These are phyloP conservation scores for Phialemoniopsis sp. DNA, from an alignment of 2,329 filamentous ascomycete species.

Conservation along the genomic window DNA sequence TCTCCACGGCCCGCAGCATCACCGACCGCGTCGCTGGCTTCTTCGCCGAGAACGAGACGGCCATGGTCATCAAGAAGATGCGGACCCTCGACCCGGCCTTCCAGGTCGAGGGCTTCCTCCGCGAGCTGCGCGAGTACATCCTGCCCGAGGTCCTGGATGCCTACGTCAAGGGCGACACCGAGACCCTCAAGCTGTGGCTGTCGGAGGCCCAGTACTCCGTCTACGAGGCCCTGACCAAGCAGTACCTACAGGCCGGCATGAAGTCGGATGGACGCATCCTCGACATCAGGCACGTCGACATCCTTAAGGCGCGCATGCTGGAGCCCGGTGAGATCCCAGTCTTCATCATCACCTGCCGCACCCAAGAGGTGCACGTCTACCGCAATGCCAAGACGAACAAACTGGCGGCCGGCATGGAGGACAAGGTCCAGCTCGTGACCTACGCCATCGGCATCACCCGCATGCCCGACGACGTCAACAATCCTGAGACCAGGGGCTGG, in stretches of 20 bases:
- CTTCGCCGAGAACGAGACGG: slow-evolving; percentile 98
- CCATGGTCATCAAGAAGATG: slow-evolving; percentile 97
- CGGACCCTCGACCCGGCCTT: slow-evolving; percentile 92
- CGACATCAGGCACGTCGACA: slow-evolving; percentile 92
- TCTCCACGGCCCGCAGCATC: slow-evolving; percentile 89
- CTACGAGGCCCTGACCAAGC: slow-evolving; percentile 93
- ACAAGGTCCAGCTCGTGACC: slow-evolving; percentile 96
- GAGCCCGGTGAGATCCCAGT: slow-evolving; percentile 88
- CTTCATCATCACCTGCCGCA: slow-evolving; percentile 94
- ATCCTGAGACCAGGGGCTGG: slow-evolving; percentile 95
- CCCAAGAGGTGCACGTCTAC: slow-evolving; percentile 97
- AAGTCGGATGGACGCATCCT: slow-evolving; percentile 94
- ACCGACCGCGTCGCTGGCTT: slow-evolving; percentile 91
- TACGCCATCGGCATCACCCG: slow-evolving; percentile 96
- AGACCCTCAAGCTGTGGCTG: slow-evolving; percentile 90
- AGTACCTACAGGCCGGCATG: slow-evolving; percentile 89
- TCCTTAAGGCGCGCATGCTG: slow-evolving; percentile 73
- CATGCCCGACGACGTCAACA: slow-evolving; percentile 91
- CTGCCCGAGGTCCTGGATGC: slow-evolving; percentile 95
- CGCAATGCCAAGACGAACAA: slow-evolving; percentile 84
- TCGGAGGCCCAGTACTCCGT: slow-evolving; percentile 95
- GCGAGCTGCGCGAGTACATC: slow-evolving; percentile 96
- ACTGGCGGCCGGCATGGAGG: slow-evolving; percentile 95
- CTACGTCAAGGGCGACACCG: slow-evolving; percentile 92
- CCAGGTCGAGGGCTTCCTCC: slow-evolving; percentile 90